Evolutionary conservation across 176 grass and related monocot genomes (phyloP), one percentile per base, ranked within the genome.

Genomic region (Hsuehochloa calcarea): DNA sequence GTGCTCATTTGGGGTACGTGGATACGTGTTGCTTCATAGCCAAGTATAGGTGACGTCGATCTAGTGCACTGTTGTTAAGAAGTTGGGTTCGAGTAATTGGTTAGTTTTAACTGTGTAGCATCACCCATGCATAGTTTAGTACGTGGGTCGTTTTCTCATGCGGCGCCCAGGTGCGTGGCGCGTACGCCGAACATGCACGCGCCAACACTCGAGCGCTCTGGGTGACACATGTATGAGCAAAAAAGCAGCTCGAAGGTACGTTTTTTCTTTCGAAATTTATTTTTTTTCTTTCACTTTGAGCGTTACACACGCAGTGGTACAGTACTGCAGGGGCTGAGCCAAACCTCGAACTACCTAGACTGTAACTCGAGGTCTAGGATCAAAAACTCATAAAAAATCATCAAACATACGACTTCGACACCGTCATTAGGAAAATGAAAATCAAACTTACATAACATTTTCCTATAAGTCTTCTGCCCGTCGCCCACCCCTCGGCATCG

Each of bases 81-180:
- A 22, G 56, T 69, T 39, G 14, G 70, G 59, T 39, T 75, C 7
- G 34, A 11, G 10, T 51, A 27, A 3, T 71, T 47, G 38, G 15
- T 82, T 56, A 69, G n/a, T 9, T 15, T 45, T 38, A 26, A 39
- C 44, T 79, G 38, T 17, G 9, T 52, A 34, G 14, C 68, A 17
- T 19, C 45, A 5, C 29, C 59, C 82, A 52, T 65, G 82, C 70
- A 26, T 65, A 74, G 56, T 65, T 72, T 83, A 22, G 19, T 20
- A 55, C 52, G 6, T 55, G 52, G 19, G 52, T 22, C 52, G 52
- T 22, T 55, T 55, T 22, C 19, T 55, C 52, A 22, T 9, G 52
- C 29, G 29, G 29, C 29, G 29, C 52, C 52, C 4, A 55, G 52
- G 17, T 54, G 43, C 43, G 8, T 45, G 43, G 40, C 40, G 40